These are phyloP conservation scores for Blastocystis sp. DNA, from an alignment of 352 stramenopile species.

Conservation along the genomic window DNA sequence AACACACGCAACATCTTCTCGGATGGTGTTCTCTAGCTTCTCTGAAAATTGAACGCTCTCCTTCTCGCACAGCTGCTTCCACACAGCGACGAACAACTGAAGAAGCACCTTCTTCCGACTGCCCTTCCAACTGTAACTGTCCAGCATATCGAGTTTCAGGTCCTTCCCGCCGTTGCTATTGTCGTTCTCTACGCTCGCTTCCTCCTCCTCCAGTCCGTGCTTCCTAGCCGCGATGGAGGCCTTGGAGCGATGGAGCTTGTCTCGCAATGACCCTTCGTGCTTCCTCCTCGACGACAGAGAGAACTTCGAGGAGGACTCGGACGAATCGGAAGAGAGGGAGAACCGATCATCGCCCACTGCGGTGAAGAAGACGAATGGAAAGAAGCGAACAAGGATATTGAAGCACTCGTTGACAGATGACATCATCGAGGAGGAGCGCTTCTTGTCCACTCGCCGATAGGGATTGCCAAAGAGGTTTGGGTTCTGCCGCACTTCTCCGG, in stretches of 20 bases:
- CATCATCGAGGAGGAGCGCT: neutral
- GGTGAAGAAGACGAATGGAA: conserved; percentile 2
- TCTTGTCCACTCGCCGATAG: conserved; percentile 26
- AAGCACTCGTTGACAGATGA: conserved; percentile 36
- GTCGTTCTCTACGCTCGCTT: neutral
- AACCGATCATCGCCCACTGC: conserved; percentile 26
- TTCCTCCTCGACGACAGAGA: conserved; percentile 3
- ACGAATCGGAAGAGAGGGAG: neutral
- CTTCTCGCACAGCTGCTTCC: conserved; percentile 24
- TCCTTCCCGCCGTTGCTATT: neutral
- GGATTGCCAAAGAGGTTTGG: conserved; percentile 34
- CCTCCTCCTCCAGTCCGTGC: neutral
- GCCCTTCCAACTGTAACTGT: conserved; percentile 29
- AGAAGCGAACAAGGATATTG: conserved; percentile 44
- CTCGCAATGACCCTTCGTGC: conserved; percentile 1
- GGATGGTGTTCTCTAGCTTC: conserved; percentile 22
- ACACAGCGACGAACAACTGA: conserved; percentile 16
- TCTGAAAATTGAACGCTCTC: conserved; percentile 25
- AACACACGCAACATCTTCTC: conserved; percentile 8
- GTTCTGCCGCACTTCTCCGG: conserved; percentile 31
- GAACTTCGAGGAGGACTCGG: neutral
- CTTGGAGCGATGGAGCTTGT: conserved; percentile 9
- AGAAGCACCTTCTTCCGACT: conserved; percentile 34
- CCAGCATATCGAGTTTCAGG: neutral
- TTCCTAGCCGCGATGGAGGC: conserved; percentile 31